Evolutionary conservation across 2,329 filamentous ascomycete species (phyloP).

Genomic region (Dactylella cylindrospora): DNA sequence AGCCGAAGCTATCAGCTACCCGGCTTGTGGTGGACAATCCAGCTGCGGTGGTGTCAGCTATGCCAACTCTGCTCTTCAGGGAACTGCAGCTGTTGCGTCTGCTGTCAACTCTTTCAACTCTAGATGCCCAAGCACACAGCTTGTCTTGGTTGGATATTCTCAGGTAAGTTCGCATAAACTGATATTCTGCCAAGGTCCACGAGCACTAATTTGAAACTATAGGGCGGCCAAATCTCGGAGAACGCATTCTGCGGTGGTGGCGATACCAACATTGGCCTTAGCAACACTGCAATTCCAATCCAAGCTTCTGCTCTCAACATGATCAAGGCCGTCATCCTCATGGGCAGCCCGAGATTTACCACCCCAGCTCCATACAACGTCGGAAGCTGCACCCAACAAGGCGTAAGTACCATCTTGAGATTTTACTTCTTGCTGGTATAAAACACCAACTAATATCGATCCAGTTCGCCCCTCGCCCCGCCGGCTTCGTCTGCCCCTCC

Average conservation of each 20-base stretch:
- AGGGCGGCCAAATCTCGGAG: conserved; percentile 66
- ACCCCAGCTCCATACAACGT: conserved; percentile 62
- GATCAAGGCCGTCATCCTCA: conserved; percentile 66
- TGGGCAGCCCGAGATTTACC: conserved; percentile 64
- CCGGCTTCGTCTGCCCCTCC: conserved; percentile 60
- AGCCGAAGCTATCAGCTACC: conserved; percentile 61
- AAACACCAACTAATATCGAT: background rate
- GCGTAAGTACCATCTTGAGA: conserved; percentile 57
- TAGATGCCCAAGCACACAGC: conserved; percentile 60
- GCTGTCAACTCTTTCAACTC: conserved; percentile 63
- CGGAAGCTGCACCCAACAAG: conserved; percentile 62
- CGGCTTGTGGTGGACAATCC: conserved; percentile 64
- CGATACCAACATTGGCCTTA: conserved; percentile 56
- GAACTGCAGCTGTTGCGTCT: conserved; percentile 61
- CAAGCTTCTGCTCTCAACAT: conserved; percentile 57
- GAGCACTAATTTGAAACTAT: conserved; percentile 1
- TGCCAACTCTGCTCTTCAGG: conserved; percentile 61
- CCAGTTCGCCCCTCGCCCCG: conserved; percentile 59
- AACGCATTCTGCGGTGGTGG: conserved; percentile 64
- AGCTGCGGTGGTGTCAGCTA: conserved; percentile 64
- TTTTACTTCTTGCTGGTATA: background rate
- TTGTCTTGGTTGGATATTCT: conserved; percentile 66
- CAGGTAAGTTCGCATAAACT: conserved; percentile 54
- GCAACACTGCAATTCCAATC: conserved; percentile 55
- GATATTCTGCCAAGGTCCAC: background rate